Evolutionary conservation across 1,284 basidiomycete species (phyloP).

Genomic region (Cutaneotrichosporon sp.): DNA sequence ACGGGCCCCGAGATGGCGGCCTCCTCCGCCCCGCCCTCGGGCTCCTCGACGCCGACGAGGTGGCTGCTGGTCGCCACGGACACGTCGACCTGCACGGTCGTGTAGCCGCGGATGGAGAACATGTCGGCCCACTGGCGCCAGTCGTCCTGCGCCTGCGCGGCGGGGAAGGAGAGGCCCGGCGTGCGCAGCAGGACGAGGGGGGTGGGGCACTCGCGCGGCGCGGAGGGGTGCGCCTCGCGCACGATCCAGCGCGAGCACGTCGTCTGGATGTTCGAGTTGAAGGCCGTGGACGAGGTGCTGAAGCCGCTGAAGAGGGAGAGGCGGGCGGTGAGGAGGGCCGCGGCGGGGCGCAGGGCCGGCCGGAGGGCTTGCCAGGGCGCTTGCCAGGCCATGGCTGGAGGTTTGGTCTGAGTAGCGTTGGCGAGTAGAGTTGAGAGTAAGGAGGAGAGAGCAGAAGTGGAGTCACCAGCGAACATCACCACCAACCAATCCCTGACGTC

Average conservation of each 20-base stretch:
- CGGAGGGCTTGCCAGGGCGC: neutral
- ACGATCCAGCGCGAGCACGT: constrained; percentile 39
- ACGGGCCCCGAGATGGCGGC: neutral
- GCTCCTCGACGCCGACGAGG: neutral
- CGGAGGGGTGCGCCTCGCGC: constrained; percentile 30
- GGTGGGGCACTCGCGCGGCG: constrained; percentile 43
- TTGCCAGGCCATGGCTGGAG: neutral
- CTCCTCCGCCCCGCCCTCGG: neutral
- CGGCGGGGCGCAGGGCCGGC: constrained; percentile 1
- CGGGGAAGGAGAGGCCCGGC: constrained; percentile 23
- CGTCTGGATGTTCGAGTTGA: neutral
- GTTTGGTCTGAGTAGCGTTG: neutral
- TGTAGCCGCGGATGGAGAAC: constrained; percentile 64
- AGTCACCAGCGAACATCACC: too few relatives aligned
- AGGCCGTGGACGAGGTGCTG: neutral
- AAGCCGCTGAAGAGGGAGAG: neutral
- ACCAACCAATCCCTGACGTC: too few relatives aligned
- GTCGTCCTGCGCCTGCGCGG: neutral
- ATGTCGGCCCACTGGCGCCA: constrained; percentile 55
- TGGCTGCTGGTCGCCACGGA: constrained; percentile 26
- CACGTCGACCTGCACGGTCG: constrained; percentile 62
- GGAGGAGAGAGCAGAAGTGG: too few relatives aligned
- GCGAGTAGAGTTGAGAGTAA: neutral
- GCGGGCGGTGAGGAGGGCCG: neutral
- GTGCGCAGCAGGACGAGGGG: constrained; percentile 44